Base-by-base conservation (phyloP, 1,139 yeast genomes). In the Sugiyamaella xylanicola region DNA sequence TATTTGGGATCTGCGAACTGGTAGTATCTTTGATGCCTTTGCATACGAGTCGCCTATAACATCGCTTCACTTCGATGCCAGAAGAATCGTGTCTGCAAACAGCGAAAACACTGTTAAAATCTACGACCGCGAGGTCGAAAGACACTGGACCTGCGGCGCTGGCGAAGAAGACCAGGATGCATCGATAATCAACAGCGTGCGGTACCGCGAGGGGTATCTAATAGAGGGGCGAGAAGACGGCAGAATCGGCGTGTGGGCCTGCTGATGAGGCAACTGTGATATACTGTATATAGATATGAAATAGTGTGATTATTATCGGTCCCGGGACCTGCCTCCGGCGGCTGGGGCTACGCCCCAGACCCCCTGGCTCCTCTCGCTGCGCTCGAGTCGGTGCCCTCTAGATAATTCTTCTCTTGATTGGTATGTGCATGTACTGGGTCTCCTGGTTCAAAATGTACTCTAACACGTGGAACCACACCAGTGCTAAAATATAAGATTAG, bases 1-100 rank as follows among this genome's bases (percentile, higher is more conserved):
- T 54, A 76, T 85, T 21, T 86, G 93, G 92, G 92, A 86, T 67
- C 71, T 86, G 43, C 75, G 91, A 58, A 83, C 83, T 0, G 92
- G 92, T 11, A 76, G 80, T 4, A 77, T 84, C 35, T 71, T 77
- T 43, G 86, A 83, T 63, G 83, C 85, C 1, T 81, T 80, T 69
- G 82, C 84, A 1, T 84, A 82, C 61, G 80, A 77, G 55, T 68
- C 74, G 4, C 80, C 84, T 11, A 79, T 84, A 44, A 71, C 77
- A 4, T 73, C 81, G 15, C 64, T 84, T 47, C 82, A 80, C 60
- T 82, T 85, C 66, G 89, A 85, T 63, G 66, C 77, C 5, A 69
- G 80, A 48, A 74, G 81, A 54, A 79, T 85, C 20, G 83, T 82
- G 1, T 73, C 78, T 5, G 77, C 85, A 1, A 77, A 78, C 53